Conservation (phyloP, 2,329 filamentous ascomycete genomes). For the Diaporthe citri region DNA sequence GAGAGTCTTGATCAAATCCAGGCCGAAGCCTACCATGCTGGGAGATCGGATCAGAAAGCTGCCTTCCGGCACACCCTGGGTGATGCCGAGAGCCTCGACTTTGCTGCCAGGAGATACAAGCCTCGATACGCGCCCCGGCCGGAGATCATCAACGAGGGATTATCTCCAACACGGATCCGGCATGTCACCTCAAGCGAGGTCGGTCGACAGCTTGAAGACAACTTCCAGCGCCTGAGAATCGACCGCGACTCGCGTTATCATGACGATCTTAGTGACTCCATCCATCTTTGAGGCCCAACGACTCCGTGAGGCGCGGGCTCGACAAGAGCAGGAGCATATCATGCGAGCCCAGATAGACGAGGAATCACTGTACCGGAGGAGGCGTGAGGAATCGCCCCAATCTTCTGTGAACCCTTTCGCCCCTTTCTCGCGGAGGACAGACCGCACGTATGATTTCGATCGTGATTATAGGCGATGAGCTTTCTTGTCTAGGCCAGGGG, state of each 20-base stretch:
- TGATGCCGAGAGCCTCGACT: conserved; percentile 2
- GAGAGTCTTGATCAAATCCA: conserved; percentile 18
- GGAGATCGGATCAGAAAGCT: conserved; percentile 25
- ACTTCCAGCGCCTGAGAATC: conserved; percentile 1
- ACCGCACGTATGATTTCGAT: conserved; percentile 6
- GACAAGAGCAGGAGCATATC: conserved; percentile 29
- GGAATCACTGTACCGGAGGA: neutral
- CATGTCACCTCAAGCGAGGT: conserved; percentile 36
- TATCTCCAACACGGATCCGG: conserved; percentile 15
- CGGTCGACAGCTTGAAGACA: conserved; percentile 27
- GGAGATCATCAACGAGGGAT: neutral
- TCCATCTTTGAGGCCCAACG: conserved; percentile 4
- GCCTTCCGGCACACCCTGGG: conserved; percentile 6
- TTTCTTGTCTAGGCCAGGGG: neutral
- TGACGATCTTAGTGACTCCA: neutral
- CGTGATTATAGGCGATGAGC: conserved; percentile 16
- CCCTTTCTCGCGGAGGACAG: neutral
- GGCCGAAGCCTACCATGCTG: conserved; percentile 28
- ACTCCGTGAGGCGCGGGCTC: conserved; percentile 20
- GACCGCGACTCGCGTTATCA: neutral
- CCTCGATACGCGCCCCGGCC: conserved; percentile 24
- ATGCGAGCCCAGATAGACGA: conserved; percentile 11
- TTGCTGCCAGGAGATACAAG: conserved; percentile 22
- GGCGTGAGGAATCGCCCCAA: conserved; percentile 6
- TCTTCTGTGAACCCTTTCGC: neutral